These are phyloP conservation scores for Carex arenaria DNA, from an alignment of 202 grass and related monocot species.

Conservation along the genomic window DNA sequence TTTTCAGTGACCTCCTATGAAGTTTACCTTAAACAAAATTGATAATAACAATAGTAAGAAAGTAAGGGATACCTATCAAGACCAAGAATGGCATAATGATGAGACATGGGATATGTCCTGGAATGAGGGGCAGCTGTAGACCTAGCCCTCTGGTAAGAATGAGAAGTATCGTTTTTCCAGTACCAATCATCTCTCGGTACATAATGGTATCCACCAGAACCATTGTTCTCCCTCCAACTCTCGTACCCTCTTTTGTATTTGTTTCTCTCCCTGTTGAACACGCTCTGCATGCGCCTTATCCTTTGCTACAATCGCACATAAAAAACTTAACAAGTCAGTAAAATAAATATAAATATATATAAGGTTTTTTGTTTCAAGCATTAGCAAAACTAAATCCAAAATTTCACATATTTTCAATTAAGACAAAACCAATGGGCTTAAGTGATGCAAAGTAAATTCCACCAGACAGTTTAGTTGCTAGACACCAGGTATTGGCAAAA, in stretches of 20 bases:
- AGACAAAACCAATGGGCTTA: neutral
- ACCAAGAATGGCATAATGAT: constrained; percentile 88
- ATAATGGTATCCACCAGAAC: constrained; percentile 69
- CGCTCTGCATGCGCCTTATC: constrained; percentile 94
- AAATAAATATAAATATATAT: neutral
- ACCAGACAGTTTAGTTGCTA: neutral
- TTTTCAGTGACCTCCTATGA: neutral
- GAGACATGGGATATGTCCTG: constrained; percentile 65
- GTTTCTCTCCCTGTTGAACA: constrained; percentile 91
- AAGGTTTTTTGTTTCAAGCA: neutral
- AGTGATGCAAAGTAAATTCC: neutral
- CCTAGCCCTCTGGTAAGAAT: constrained; percentile 47
- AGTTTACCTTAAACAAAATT: neutral
- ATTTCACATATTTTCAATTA: neutral
- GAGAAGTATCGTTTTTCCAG: constrained; percentile 67
- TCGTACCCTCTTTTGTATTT: constrained; percentile 75
- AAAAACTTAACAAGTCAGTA: neutral
- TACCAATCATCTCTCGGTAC: constrained; percentile 97
- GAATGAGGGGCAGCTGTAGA: constrained; percentile 32
- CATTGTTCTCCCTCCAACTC: constrained; percentile 76
- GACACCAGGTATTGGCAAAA: neutral
- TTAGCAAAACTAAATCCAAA: neutral
- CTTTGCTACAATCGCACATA: constrained; percentile 57
- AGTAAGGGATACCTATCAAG: constrained; percentile 72
- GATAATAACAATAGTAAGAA: constrained; percentile 5